Base-by-base conservation (phyloP, 2,329 filamentous ascomycete genomes). In the Nigrograna mackinnonii region DNA sequence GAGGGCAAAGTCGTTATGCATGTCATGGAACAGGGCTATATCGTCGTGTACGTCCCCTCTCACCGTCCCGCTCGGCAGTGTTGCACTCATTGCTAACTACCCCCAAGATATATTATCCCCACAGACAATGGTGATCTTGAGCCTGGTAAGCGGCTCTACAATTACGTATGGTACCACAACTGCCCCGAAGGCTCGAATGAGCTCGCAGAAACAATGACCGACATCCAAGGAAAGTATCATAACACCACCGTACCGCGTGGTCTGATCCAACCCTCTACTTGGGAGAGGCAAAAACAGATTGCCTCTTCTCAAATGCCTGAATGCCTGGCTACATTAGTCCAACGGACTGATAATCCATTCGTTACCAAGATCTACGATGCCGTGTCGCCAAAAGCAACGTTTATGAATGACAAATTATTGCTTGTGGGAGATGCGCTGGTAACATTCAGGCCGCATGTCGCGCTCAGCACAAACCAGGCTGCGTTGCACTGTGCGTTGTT, bases 161-260 rank as follows among this genome's bases (percentile, higher is more conserved):
- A 75, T 47, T 73, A 57, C 51, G 65, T 76, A 1, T 74, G 68
- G 66, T 76, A 75, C 52, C 56, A 47, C 43, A 70, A 72, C 47
- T 55, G 66, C 19, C 28, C 52, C 1, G 60, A 69, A 19, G 55
- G 46, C 6, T 66, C 67, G 1, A 19, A 49, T 4, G 68, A 69
- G 17, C 55, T 69, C 21, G 46, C 49, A 5, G 60, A 66, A 0
- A 45, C 71, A 6, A 67, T 75, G 53, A 75, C 71, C 4, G 71
- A 73, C 42, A 46, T 50, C 4, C 39, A 68, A 19, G 69, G 67
- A 11, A 26, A 41, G 18, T 12, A 32, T 4, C 41, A 41, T 19
- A 28, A 44, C 5, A 22, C 14, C 31, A 48, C 37, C n/a, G 34
- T 48, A 11, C 37, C 45, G 7, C 37, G 21, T 17, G 45, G 45